Conservation (phyloP, 495 filamentous ascomycete species). For the Paragyromitra xinjiangensis region DNA sequence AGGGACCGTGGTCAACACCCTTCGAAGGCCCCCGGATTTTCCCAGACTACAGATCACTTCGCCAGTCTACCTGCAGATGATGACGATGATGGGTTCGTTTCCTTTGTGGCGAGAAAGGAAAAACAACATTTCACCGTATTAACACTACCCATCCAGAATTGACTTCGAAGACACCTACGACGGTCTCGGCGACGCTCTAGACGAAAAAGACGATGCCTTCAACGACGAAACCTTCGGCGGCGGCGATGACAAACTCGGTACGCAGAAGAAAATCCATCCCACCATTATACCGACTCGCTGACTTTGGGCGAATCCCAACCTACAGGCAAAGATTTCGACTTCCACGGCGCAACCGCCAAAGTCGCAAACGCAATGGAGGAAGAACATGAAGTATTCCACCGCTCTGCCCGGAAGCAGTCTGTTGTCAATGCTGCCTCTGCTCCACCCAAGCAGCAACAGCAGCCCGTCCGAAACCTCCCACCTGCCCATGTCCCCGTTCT, state of each 20-base stretch:
- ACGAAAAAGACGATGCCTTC: conserved; percentile 92
- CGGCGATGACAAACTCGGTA: conserved; percentile 58
- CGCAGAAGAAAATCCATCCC: conserved; percentile 34
- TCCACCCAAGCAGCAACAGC: conserved; percentile 24
- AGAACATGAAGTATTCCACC: conserved; percentile 82
- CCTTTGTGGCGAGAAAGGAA: neutral
- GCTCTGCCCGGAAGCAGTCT: conserved; percentile 58
- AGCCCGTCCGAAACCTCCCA: conserved; percentile 24
- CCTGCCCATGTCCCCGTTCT: conserved; percentile 72
- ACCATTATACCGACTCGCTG: conserved; percentile 11
- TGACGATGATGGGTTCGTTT: conserved; percentile 77
- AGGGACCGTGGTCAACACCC: conserved; percentile 68
- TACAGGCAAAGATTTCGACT: conserved; percentile 90
- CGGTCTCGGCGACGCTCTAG: conserved; percentile 87
- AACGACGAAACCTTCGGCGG: conserved; percentile 98
- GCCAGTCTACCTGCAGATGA: conserved; percentile 73
- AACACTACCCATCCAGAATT: conserved; percentile 63
- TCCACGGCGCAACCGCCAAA: conserved; percentile 89
- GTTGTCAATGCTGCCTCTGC: conserved; percentile 37
- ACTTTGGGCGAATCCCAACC: conserved; percentile 15
- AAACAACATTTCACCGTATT: neutral
- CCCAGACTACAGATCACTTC: conserved; percentile 86
- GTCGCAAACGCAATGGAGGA: conserved; percentile 84
- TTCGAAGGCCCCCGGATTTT: conserved; percentile 71
- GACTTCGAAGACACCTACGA: conserved; percentile 99